Evolutionary conservation across 192 early-diverging fungal species (phyloP).

Genomic region (Coemansia sp.): DNA sequence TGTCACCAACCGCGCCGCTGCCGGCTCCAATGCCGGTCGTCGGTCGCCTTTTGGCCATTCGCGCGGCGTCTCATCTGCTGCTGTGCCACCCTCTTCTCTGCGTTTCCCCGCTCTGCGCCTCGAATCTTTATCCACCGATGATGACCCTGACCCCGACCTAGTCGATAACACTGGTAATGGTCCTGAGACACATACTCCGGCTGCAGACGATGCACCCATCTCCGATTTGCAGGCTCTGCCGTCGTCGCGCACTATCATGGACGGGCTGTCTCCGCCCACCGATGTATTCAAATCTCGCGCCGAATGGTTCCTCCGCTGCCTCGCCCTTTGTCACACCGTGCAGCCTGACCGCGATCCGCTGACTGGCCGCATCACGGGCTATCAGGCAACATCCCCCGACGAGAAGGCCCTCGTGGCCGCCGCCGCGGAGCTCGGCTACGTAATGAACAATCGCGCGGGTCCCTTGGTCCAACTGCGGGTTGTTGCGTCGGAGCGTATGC

Average conservation of each 20-base stretch:
- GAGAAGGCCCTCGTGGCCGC: conserved; percentile 81
- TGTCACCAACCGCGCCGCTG: conserved; percentile 27
- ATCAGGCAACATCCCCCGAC: conserved; percentile 81
- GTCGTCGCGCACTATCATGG: conserved; percentile 36
- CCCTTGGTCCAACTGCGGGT: conserved; percentile 53
- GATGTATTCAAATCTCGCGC: conserved; percentile 45
- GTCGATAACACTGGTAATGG: not conserved
- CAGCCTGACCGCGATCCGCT: conserved; percentile 69
- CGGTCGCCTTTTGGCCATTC: conserved; percentile 8
- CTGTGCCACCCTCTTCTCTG: not conserved
- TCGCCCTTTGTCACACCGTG: conserved; percentile 82
- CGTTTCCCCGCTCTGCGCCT: not conserved
- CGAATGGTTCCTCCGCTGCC: conserved; percentile 69
- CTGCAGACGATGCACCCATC: conserved; percentile 39
- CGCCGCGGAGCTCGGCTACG: conserved; percentile 72
- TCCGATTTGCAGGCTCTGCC: conserved; percentile 40
- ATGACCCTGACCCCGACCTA: conserved; percentile 26
- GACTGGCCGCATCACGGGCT: conserved; percentile 63
- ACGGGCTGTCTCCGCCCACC: conserved; percentile 27
- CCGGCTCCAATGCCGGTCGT: not conserved
- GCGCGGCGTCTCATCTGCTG: conserved; percentile 28
- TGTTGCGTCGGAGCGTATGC: conserved; percentile 49
- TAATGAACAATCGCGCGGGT: conserved; percentile 61
- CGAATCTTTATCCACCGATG: not conserved
- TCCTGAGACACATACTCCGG: conserved; percentile 25